Percentiles rank a stretch among this genome's conserved stretches.
Conservation (phyloP, 352 stramenopile genomes). For the Globisporangium canariense region DNA sequence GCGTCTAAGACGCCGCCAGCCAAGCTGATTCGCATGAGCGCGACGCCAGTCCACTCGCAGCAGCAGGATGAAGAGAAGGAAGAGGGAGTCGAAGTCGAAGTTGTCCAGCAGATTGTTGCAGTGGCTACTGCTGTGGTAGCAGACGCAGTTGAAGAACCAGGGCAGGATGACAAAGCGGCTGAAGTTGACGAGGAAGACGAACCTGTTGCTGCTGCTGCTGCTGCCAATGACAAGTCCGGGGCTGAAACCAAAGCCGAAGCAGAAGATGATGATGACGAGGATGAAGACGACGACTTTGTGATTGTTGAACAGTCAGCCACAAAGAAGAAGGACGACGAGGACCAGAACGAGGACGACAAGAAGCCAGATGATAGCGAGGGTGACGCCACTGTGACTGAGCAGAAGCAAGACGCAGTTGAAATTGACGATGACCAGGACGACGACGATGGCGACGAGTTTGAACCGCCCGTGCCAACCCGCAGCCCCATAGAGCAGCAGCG, state of each 20-base stretch:
- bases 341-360: not conserved
- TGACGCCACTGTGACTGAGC: conserved; percentile 11
- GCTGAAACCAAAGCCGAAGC: not conserved
- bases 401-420: conserved; percentile 14
- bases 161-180: not conserved
- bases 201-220: too few species aligned
- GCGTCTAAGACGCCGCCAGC: conserved; percentile 26
- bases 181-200: not conserved
- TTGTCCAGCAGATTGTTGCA: not conserved
- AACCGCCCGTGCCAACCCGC: not conserved
- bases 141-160: not conserved
- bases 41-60: not conserved
- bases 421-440: conserved; percentile 19
- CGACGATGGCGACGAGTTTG: conserved; percentile 10
- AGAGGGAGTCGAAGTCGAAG: not conserved
- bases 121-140: not conserved
- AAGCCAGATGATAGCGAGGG: conserved; percentile 11
- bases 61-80: not conserved
- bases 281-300: conserved; percentile 6
- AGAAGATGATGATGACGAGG: conserved; percentile 9
- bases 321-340: not conserved
- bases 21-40: not conserved
- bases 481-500: conserved; percentile 2
- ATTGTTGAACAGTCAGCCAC: not conserved
- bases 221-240: not conserved